A percentile compares a stretch with the other conserved stretches of the same genome.
Evolutionary conservation across 116 monocot genomes (phyloP).

Genomic region (Thalassia testudinum): DNA sequence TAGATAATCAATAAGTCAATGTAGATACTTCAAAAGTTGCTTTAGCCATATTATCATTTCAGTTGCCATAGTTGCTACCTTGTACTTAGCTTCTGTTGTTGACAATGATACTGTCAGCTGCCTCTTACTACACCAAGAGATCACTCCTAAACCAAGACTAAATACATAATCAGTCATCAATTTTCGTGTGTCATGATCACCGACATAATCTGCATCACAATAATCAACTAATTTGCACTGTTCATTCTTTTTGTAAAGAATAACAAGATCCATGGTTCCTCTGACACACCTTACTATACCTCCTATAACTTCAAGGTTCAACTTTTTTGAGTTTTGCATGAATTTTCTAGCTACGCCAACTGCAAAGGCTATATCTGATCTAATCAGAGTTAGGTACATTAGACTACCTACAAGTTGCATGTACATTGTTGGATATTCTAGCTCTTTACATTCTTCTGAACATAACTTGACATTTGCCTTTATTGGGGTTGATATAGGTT

Average conservation of each 20-base stretch:
- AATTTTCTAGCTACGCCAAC: neutral
- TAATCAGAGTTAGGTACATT: neutral
- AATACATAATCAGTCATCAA: neutral
- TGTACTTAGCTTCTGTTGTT: constrained; percentile 1
- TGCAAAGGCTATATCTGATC: no score
- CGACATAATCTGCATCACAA: neutral
- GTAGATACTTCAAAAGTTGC: no score
- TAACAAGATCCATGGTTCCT: neutral
- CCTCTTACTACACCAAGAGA: constrained; percentile 4
- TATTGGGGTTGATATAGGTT: neutral
- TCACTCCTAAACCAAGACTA: neutral
- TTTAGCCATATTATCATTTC: no score
- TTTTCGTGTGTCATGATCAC: neutral
- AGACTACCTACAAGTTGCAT: no score
- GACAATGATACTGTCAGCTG: neutral
- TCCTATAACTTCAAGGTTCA: neutral
- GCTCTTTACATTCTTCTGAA: no score
- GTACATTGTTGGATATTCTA: no score
- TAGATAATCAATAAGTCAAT: no score
- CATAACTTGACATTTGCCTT: no score
- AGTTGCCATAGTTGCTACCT: neutral
- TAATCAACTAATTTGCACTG: neutral
- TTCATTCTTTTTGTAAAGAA: neutral
- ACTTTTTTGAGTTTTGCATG: neutral
- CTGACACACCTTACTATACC: neutral